phyloP scores from a whole-genome alignment of 78 protist genomes.

The Cavenderia fasciculata region DNA sequence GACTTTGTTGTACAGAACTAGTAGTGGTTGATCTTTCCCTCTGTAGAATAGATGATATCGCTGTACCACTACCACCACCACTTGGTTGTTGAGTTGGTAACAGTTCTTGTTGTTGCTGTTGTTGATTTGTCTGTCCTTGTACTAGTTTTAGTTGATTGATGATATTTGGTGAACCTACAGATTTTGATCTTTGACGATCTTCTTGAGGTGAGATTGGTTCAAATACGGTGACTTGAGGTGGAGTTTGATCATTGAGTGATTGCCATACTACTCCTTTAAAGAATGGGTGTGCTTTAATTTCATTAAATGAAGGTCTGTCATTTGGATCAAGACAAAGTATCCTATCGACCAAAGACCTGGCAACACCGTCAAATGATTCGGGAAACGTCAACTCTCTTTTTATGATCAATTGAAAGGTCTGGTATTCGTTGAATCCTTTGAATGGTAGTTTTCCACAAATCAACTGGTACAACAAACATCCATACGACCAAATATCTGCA shows the following conservation, averaged over 20 bases:
- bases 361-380: conserved; percentile 72
- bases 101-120: background rate
- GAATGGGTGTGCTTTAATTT: conserved; percentile 83
- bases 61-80: background rate
- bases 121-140: background rate
- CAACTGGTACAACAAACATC: conserved; percentile 92
- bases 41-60: no score
- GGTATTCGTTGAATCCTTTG: conserved; percentile 82
- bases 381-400: conserved; percentile 77
- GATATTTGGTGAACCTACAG: conserved; percentile 37
- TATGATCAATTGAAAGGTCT: conserved; percentile 84
- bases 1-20: no score
- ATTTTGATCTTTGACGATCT: conserved; percentile 15
- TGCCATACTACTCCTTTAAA: conserved; percentile 79
- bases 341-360: conserved; percentile 74
- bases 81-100: background rate
- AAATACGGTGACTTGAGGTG: conserved; percentile 68
- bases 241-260: background rate
- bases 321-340: conserved; percentile 66
- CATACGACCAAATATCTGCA: conserved; percentile 94
- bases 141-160: background rate
- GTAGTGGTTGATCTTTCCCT: no score
- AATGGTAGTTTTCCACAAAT: conserved; percentile 84
- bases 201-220: conserved; percentile 46
- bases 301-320: conserved; percentile 10